Percentiles rank a stretch among this genome's conserved stretches.
Conservation (phyloP, 1,284 basidiomycete genomes). For the Afroboletus lepidellus region DNA sequence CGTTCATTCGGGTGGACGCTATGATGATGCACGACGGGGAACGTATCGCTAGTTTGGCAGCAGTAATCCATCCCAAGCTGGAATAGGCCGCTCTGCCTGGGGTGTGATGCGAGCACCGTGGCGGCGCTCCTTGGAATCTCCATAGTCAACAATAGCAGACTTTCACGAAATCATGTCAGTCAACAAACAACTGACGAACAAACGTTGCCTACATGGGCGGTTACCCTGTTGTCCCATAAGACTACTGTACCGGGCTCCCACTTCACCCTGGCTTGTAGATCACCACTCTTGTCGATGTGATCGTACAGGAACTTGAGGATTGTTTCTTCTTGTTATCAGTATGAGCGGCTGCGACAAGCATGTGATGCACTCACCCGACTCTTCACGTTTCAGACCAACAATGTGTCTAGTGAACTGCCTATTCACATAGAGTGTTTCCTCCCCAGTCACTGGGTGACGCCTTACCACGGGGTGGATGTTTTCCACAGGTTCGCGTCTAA, state of each 20-base stretch:
- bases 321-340: slow-evolving; percentile 42
- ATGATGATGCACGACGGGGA: too few species aligned
- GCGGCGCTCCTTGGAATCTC: slow-evolving; percentile 58
- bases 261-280: slow-evolving; percentile 69
- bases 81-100: slow-evolving; percentile 79
- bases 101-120: slow-evolving; percentile 82
- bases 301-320: slow-evolving; percentile 70
- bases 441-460: slow-evolving; percentile 78
- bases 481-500: slow-evolving; percentile 77
- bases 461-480: slow-evolving; percentile 68
- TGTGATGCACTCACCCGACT: slow-evolving; percentile 54
- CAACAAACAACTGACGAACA: slow-evolving; percentile 11
- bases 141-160: slow-evolving; percentile 81
- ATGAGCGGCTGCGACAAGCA: neutral
- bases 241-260: slow-evolving; percentile 70
- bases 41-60: slow-evolving; percentile 29
- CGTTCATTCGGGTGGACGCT: too few species aligned
- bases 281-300: slow-evolving; percentile 69
- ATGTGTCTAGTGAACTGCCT: slow-evolving; percentile 76
- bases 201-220: slow-evolving; percentile 56
- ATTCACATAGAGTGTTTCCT: slow-evolving; percentile 81
- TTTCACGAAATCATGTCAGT: slow-evolving; percentile 38
- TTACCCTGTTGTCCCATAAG: slow-evolving; percentile 77
- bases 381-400: slow-evolving; percentile 76
- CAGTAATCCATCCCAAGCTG: slow-evolving; percentile 56